These are phyloP conservation scores for Malus asiatica DNA, from an alignment of 306 rosid species.

Conservation along the genomic window DNA sequence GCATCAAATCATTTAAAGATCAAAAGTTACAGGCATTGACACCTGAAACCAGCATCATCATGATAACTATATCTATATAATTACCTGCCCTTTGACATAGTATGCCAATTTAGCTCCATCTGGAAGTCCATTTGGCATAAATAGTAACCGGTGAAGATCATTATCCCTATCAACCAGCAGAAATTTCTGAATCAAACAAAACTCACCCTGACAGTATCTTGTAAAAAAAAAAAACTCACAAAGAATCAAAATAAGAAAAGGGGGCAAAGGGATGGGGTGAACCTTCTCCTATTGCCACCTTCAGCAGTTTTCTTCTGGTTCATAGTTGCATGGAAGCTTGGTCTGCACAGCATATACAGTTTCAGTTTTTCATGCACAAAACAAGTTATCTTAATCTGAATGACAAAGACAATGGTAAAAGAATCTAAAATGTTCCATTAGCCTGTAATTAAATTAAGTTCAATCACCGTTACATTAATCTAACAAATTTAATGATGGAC, in stretches of 20 bases:
- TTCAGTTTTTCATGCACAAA: conserved; percentile 2
- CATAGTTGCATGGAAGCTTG: conserved; percentile 33
- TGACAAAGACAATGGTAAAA: background rate
- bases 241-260: background rate
- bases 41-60: conserved; percentile 6
- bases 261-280: background rate
- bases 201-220: background rate
- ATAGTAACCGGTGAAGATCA: conserved; percentile 83
- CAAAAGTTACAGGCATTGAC: background rate
- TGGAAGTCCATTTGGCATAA: conserved; percentile 95
- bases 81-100: conserved; percentile 92
- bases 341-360: conserved; percentile 34
- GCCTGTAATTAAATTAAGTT: background rate
- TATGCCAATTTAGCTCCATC: conserved; percentile 98
- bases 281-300: conserved; percentile 85
- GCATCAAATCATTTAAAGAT: conserved; percentile 13
- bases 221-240: background rate
- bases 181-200: conserved; percentile 1
- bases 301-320: conserved; percentile 54
- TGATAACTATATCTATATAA: background rate
- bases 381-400: background rate
- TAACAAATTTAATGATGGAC: background rate
- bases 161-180: conserved; percentile 61
- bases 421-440: background rate
- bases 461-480: background rate